phyloP scores from a whole-genome alignment of 192 early-diverging fungal species.

The Coemansia sp. region DNA sequence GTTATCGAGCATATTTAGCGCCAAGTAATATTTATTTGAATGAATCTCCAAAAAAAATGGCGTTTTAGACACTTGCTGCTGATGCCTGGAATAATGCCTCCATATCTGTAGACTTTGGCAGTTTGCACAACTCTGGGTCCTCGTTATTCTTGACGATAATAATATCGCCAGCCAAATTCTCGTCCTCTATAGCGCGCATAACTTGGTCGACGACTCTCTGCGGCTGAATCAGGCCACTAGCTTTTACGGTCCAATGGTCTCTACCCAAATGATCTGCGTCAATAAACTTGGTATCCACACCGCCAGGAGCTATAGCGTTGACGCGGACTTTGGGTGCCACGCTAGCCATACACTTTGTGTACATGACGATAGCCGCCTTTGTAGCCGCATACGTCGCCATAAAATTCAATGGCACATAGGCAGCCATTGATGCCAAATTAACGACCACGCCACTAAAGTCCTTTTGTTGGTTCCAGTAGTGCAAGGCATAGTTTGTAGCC shows the following conservation, averaged over 20 bases:
- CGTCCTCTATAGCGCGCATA: conserved; percentile 57
- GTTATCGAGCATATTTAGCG: conserved; percentile 28
- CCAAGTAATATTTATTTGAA: not conserved
- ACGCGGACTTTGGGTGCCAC: conserved; percentile 60
- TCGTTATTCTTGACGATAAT: conserved; percentile 17
- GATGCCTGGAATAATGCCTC: conserved; percentile 3
- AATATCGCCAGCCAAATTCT: conserved; percentile 53
- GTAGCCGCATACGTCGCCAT: conserved; percentile 73
- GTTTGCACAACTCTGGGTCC: conserved; percentile 12
- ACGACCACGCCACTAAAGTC: conserved; percentile 62
- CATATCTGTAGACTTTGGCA: conserved; percentile 33
- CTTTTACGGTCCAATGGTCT: conserved; percentile 17
- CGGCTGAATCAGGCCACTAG: conserved; percentile 26
- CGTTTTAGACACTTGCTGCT: not conserved
- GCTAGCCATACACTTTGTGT: conserved; percentile 53
- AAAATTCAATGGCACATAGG: conserved; percentile 45
- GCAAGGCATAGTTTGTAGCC: conserved; percentile 69
- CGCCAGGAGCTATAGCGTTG: conserved; percentile 62
- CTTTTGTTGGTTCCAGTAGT: conserved; percentile 52
- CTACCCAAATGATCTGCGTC: conserved; percentile 39
- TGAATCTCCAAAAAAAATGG: not conserved
- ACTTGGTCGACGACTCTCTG: conserved; percentile 58
- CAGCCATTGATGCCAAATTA: conserved; percentile 72
- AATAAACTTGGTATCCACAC: conserved; percentile 58
- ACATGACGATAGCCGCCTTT: conserved; percentile 70